phyloP scores from a whole-genome alignment of 257 asterid genomes.

The Hygrophila difformis region DNA sequence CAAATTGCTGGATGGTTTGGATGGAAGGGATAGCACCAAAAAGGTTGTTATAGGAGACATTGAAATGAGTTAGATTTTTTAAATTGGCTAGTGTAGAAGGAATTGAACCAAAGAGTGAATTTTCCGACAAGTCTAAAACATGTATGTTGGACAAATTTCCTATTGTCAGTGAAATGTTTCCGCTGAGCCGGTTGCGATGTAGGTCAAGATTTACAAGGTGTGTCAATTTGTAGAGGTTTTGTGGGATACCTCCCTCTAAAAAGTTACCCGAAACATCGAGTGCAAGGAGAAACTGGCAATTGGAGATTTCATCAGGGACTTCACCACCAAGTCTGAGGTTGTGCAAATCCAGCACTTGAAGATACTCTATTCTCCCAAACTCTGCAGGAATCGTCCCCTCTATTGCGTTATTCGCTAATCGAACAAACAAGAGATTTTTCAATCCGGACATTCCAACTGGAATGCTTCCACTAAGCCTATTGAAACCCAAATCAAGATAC shows the following conservation, averaged over 20 bases:
- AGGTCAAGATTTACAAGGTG: conserved; percentile 65
- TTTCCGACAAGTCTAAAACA: conserved; percentile 60
- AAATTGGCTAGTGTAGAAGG: conserved; percentile 59
- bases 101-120: conserved; percentile 47
- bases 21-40: conserved; percentile 65
- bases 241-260: conserved; percentile 55
- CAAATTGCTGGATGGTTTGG: conserved; percentile 48
- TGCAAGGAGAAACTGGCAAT: conserved; percentile 77
- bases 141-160: conserved; percentile 37
- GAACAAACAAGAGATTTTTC: conserved; percentile 45
- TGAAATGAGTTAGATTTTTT: conserved; percentile 50
- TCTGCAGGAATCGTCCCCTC: conserved; percentile 58
- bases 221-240: conserved; percentile 35
- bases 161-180: conserved; percentile 40
- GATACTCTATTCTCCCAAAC: conserved; percentile 69
- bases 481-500: conserved; percentile 76
- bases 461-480: conserved; percentile 58
- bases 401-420: conserved; percentile 58
- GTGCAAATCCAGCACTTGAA: conserved; percentile 72
- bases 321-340: conserved; percentile 55
- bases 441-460: conserved; percentile 54
- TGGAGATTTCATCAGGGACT: conserved; percentile 59
- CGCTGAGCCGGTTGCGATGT: conserved; percentile 53
- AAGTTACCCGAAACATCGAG: conserved; percentile 67
- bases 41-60: conserved; percentile 72